Conservation (phyloP, 2,329 filamentous ascomycete species). For the Clarireedia hainanense region DNA sequence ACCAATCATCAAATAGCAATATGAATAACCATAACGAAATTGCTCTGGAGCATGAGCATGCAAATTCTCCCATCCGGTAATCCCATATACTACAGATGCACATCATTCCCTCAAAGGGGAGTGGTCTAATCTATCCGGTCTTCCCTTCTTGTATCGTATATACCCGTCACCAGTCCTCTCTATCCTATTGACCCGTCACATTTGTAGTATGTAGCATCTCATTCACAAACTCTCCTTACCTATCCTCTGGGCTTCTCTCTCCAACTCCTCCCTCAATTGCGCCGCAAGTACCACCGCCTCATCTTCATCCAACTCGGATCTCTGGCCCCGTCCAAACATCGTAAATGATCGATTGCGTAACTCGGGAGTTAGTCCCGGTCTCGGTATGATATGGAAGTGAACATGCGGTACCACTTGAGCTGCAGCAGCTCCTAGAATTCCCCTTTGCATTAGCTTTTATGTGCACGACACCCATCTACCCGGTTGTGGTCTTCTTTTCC, state of each 20-base stretch:
- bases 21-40: neutral
- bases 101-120: too few species aligned
- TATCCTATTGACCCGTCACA: neutral
- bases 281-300: constrained; percentile 56
- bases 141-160: neutral
- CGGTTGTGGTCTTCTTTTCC: neutral
- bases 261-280: constrained; percentile 43
- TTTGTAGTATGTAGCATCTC: neutral
- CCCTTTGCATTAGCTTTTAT: constrained; percentile 7
- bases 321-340: constrained; percentile 70
- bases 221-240: constrained; percentile 19
- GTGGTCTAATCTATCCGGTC: too few species aligned
- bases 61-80: neutral
- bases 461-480: neutral
- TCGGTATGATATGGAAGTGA: constrained; percentile 89
- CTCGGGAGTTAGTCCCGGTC: constrained; percentile 55
- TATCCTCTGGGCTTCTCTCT: constrained; percentile 35
- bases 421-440: constrained; percentile 57
- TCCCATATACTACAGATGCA: neutral
- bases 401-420: constrained; percentile 91
- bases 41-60: too few species aligned
- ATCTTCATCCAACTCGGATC: constrained; percentile 70
- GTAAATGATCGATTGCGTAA: constrained; percentile 54
- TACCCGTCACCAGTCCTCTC: neutral
- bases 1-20: too few species aligned